Evolutionary conservation across 306 rosid species (phyloP), one percentile per base, ranked within the genome.

Genomic region (Vigna unguiculata): DNA sequence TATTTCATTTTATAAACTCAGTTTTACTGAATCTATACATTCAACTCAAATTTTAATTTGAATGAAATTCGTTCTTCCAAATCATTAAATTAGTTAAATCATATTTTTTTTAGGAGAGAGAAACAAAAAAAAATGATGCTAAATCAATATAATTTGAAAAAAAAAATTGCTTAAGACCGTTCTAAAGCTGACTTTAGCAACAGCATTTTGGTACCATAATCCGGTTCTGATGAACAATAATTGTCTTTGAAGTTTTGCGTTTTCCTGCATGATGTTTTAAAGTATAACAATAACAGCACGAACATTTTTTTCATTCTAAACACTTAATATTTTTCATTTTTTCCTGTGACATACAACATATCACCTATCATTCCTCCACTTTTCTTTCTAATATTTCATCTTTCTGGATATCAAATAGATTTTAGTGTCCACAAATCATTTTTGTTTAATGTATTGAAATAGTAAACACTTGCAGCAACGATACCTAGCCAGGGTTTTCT

Each of bases 21-120:
- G n/a, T n/a, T n/a, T n/a, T n/a, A n/a, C n/a, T n/a, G n/a, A n/a
- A n/a, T 28, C 68, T 70, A 68, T 21, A 34, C 54, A 20, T 59
- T 48, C 16, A 46, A 24, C 51, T 20, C 34, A 19, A 9, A 41
- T 69, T 54, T 68, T 72, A 20, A 72, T 82, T 59, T 34, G 25
- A 76, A 72, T n/a, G 34, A 25, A 4, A 22, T 9, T 52, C 14
- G 46, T 47, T 20, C 16, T 20, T 36, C 38, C 5, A 49, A 70
- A 25, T 71, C 36, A 28, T 36, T 54, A 55, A 67, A 66, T 25
- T n/a, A 48, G 51, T 65, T 47, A 55, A 48, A 47, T 66, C 62
- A 38, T 30, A 5, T 25, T 53, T 87, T 36, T 74, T 89, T 46
- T 87, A 96, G 98, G 99, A 91, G 82, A 89, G 88, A 84, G 99